Conservation (phyloP, 176 grass and related monocot genomes). For the Bolboschoenus planiculmis region DNA sequence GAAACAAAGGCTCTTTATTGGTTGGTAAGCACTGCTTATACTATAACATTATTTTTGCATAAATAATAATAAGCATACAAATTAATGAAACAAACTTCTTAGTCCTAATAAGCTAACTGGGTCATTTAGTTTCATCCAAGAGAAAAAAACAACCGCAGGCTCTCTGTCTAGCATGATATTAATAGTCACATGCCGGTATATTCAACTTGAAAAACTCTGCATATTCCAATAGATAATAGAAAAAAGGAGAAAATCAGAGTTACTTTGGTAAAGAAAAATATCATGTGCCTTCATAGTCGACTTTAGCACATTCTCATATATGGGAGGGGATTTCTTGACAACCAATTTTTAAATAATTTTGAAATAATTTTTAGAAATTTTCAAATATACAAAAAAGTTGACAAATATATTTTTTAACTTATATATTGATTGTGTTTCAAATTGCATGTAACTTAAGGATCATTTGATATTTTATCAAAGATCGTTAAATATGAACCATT, state of each 20-base stretch:
- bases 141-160: background rate
- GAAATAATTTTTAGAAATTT: too few relatives aligned
- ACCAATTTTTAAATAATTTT: too few relatives aligned
- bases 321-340: too few relatives aligned
- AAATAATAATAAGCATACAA: background rate
- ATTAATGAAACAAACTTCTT: background rate
- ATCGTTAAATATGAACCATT: too few relatives aligned
- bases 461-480: too few relatives aligned
- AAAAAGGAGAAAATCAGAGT: background rate
- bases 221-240: background rate
- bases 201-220: conserved; percentile 23
- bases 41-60: background rate
- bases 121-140: background rate
- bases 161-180: background rate
- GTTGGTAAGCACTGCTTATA: background rate
- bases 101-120: background rate
- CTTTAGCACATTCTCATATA: background rate
- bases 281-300: background rate
- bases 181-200: background rate
- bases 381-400: too few relatives aligned
- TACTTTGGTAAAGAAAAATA: background rate
- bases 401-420: too few relatives aligned
- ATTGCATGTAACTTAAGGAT: too few relatives aligned
- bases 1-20: conserved; percentile 4
- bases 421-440: too few relatives aligned